Percentiles rank a stretch among this genome's conserved stretches.
Conservation (phyloP, 305 asterid species). For the Nicotiana rustica region DNA sequence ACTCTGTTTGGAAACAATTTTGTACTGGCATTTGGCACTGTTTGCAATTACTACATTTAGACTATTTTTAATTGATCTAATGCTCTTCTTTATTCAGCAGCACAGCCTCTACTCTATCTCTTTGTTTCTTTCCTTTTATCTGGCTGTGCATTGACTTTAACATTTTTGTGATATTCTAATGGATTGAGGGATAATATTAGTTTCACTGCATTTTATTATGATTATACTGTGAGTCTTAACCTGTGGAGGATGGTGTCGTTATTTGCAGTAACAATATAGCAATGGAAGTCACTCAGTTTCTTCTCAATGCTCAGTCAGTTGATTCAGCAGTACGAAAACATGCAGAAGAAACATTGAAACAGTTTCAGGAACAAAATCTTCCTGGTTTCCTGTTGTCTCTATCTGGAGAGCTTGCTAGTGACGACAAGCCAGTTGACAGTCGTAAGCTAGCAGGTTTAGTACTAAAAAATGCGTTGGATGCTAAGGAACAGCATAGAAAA, state of each 20-base stretch:
- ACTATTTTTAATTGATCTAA: too few relatives aligned
- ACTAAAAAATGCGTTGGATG: conserved; percentile 91
- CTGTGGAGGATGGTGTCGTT: conserved; percentile 13
- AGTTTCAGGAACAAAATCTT: conserved; percentile 92
- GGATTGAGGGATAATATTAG: not conserved
- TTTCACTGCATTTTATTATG: not conserved
- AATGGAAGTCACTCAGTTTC: conserved; percentile 93
- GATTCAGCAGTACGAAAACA: conserved; percentile 82
- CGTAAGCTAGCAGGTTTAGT: conserved; percentile 88
- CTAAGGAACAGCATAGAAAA: conserved; percentile 87
- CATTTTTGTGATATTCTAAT: too few relatives aligned
- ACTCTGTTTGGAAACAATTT: too few relatives aligned
- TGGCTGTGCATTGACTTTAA: too few relatives aligned
- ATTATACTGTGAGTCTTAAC: conserved; percentile 1
- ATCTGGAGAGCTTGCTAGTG: conserved; percentile 80
- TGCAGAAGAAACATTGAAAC: conserved; percentile 79
- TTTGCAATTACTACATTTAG: too few relatives aligned
- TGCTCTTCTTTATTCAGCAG: too few relatives aligned
- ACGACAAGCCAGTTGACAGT: conserved; percentile 87
- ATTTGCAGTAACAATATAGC: conserved; percentile 57
- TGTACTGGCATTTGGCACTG: too few relatives aligned
- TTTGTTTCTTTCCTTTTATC: too few relatives aligned
- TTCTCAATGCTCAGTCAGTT: conserved; percentile 82
- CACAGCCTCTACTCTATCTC: too few relatives aligned
- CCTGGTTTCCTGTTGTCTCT: conserved; percentile 80